Conservation (phyloP, 345 rosid genomes). For the Brassica carinata region DNA sequence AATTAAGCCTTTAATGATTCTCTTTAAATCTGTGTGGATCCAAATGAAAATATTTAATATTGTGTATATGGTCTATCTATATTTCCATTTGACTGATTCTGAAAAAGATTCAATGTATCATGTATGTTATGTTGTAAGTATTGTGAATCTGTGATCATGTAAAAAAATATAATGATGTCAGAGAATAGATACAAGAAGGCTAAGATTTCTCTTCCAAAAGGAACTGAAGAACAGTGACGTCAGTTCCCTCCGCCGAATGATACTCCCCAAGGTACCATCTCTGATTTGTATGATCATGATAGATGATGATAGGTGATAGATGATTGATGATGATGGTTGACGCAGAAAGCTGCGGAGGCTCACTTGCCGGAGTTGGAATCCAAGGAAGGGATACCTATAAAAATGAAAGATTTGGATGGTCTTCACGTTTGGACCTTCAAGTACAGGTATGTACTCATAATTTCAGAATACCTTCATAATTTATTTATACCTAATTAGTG, state of each 20-base stretch:
- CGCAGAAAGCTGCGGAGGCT: slow-evolving; percentile 93
- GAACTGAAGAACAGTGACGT: slow-evolving; percentile 97
- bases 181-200: slow-evolving; percentile 69
- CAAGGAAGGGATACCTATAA: slow-evolving; percentile 84
- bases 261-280: slow-evolving; percentile 85
- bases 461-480: background rate
- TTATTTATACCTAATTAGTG: background rate
- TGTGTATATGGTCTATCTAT: background rate
- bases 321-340: background rate
- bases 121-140: background rate
- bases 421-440: slow-evolving; percentile 87
- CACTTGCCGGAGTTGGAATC: slow-evolving; percentile 76
- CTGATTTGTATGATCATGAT: slow-evolving; percentile 6
- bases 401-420: slow-evolving; percentile 83
- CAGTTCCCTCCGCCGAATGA: slow-evolving; percentile 82
- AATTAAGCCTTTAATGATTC: background rate
- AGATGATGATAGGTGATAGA: background rate
- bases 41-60: background rate
- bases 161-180: slow-evolving; percentile 39
- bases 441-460: slow-evolving; percentile 57
- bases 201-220: slow-evolving; percentile 88
- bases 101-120: slow-evolving; percentile 5
- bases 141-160: background rate
- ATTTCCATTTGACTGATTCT: background rate
- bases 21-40: slow-evolving; percentile 5